These are phyloP conservation scores for Physcomitrium patens DNA, from an alignment of 225 moss, liverwort and hornwort genomes.

Conservation along the genomic window DNA sequence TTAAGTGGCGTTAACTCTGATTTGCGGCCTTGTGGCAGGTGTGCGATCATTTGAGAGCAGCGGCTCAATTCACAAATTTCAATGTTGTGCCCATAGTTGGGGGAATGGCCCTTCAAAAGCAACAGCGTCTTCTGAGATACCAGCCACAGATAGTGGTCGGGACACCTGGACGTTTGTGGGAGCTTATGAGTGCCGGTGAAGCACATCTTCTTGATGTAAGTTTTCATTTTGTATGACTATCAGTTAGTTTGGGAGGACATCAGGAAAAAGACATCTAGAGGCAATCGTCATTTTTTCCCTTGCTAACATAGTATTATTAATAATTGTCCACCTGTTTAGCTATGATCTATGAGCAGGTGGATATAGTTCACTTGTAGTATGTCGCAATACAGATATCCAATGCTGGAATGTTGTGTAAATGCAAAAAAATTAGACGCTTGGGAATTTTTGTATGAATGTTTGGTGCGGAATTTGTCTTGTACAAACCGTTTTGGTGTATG, in stretches of 20 bases:
- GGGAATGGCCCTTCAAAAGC: constrained; percentile 94
- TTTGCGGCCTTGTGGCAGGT: constrained; percentile 54
- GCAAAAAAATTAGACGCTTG: not conserved
- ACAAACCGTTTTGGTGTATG: not conserved
- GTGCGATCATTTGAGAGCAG: constrained; percentile 89
- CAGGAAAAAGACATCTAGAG: not conserved
- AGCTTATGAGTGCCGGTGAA: constrained; percentile 94
- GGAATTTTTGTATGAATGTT: not conserved
- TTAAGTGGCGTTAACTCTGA: not conserved
- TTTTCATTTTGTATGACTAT: not conserved
- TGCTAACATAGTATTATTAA: constrained; percentile 6
- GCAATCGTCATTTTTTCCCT: constrained; percentile 8
- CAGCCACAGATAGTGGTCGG: constrained; percentile 91
- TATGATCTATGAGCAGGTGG: constrained; percentile 7
- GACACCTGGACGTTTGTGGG: constrained; percentile 98
- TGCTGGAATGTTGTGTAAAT: constrained; percentile 8
- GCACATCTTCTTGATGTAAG: constrained; percentile 81
- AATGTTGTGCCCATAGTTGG: constrained; percentile 97
- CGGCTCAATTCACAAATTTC: constrained; percentile 74
- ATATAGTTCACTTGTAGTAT: not conserved
- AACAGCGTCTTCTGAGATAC: constrained; percentile 81
- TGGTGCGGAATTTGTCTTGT: not conserved
- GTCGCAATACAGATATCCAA: not conserved
- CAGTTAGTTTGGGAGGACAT: not conserved
- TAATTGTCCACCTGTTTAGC: not conserved